These are phyloP conservation scores for Albizia julibrissin DNA, from an alignment of 306 rosid genomes.

Conservation along the genomic window DNA sequence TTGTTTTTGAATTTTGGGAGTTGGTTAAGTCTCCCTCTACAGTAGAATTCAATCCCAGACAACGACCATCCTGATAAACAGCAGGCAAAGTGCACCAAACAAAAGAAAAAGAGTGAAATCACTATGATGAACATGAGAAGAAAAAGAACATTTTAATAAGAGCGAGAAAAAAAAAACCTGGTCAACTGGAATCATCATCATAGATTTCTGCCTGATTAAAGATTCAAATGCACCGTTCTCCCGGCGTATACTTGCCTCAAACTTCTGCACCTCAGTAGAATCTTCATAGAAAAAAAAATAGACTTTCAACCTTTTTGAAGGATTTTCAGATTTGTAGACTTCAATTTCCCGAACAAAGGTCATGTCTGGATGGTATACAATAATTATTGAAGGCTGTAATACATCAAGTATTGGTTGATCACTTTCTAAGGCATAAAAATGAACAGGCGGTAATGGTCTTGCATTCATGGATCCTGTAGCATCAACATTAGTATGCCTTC, in stretches of 20 bases:
- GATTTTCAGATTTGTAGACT: conserved; percentile 60
- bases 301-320: conserved; percentile 70
- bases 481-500: conserved; percentile 51
- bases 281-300: conserved; percentile 92
- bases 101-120: conserved; percentile 7
- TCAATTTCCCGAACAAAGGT: conserved; percentile 92
- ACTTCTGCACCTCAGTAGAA: conserved; percentile 91
- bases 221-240: conserved; percentile 99
- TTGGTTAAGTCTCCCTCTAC: conserved; percentile 49
- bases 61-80: conserved; percentile 60
- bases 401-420: conserved; percentile 83
- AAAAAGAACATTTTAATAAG: conserved; percentile 9
- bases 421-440: conserved; percentile 89
- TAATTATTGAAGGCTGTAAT: conserved; percentile 72
- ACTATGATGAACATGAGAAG: conserved; percentile 19
- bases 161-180: conserved; percentile 64
- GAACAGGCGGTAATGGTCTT: conserved; percentile 73
- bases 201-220: conserved; percentile 90
- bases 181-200: conserved; percentile 95
- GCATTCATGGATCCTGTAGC: conserved; percentile 33
- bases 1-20: conserved; percentile 71
- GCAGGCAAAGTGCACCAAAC: conserved; percentile 31
- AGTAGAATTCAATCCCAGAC: conserved; percentile 69
- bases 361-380: conserved; percentile 96
- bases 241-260: conserved; percentile 88